These are phyloP conservation scores for Rhinocladiella similis DNA, from an alignment of 2,329 filamentous ascomycete species.

Conservation along the genomic window DNA sequence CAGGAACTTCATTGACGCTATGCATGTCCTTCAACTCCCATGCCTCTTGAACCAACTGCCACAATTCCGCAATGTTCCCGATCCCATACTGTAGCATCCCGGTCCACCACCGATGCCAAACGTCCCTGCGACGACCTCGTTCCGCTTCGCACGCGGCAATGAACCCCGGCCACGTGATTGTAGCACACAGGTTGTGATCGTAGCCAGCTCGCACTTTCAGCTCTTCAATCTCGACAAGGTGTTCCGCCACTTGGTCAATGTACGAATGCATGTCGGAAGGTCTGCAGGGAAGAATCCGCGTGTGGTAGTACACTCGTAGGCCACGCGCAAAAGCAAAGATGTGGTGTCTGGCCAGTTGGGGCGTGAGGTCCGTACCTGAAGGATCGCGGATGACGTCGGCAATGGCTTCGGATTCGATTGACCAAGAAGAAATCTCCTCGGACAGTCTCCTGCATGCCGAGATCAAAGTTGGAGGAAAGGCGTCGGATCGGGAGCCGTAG, in stretches of 20 bases:
- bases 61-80: constrained; percentile 27
- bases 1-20: constrained; percentile 12
- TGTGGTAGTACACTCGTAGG: constrained; percentile 24
- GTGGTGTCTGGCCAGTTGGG: constrained; percentile 21
- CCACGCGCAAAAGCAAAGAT: constrained; percentile 24
- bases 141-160: constrained; percentile 29
- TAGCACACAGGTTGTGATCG: constrained; percentile 22
- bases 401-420: constrained; percentile 16
- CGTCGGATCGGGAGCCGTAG: constrained; percentile 14
- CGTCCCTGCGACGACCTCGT: constrained; percentile 8
- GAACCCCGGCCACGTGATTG: constrained; percentile 31
- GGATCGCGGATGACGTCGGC: constrained; percentile 4
- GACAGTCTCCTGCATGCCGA: constrained; percentile 10
- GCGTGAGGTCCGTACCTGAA: constrained; percentile 4
- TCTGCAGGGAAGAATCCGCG: constrained; percentile 16
- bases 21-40: constrained; percentile 26
- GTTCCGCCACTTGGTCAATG: constrained; percentile 16
- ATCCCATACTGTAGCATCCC: constrained; percentile 25
- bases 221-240: constrained; percentile 23
- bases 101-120: constrained; percentile 29
- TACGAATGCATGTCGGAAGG: constrained; percentile 5
- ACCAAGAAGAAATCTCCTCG: constrained; percentile 8
- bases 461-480: constrained; percentile 5
- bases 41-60: constrained; percentile 26
- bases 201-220: constrained; percentile 19